These are phyloP conservation scores for Lactifluus rugatus DNA, from an alignment of 768 basidiomycete species.

Conservation along the genomic window DNA sequence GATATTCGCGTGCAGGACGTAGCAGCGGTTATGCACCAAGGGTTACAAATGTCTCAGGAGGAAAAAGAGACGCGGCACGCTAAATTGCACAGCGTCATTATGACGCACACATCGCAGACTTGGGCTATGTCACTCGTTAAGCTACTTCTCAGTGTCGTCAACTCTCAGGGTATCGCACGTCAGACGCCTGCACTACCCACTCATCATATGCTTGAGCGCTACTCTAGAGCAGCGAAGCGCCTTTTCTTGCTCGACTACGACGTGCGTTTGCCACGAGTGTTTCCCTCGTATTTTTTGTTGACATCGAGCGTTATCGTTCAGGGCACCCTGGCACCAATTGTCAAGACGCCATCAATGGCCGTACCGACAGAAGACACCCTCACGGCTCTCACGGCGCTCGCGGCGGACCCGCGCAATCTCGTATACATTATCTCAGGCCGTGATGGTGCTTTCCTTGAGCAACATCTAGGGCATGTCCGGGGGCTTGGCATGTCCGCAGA, in stretches of 20 bases:
- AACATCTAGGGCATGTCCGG: constrained; percentile 78
- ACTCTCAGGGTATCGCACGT: constrained; percentile 66
- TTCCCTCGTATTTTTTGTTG: background rate
- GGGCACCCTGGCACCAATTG: constrained; percentile 96
- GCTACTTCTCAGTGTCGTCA: constrained; percentile 77
- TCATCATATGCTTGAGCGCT: constrained; percentile 46
- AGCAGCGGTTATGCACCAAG: constrained; percentile 81
- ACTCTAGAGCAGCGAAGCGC: constrained; percentile 66
- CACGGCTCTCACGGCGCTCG: constrained; percentile 58
- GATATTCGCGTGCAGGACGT: constrained; percentile 48
- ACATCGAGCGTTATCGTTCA: constrained; percentile 24
- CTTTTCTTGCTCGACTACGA: constrained; percentile 96
- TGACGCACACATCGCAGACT: constrained; percentile 87
- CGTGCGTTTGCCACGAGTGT: constrained; percentile 35
- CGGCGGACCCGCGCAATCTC: constrained; percentile 75
- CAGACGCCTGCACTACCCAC: constrained; percentile 76
- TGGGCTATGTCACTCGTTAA: constrained; percentile 89
- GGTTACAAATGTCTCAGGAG: constrained; percentile 65
- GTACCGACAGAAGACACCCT: constrained; percentile 68
- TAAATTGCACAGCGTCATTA: constrained; percentile 72
- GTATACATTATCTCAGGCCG: constrained; percentile 98
- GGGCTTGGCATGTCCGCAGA: constrained; percentile 89
- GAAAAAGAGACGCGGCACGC: constrained; percentile 72
- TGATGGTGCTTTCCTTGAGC: constrained; percentile 84
- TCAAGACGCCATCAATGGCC: constrained; percentile 86